Percentiles rank a stretch among this genome's conserved stretches.
phyloP scores from a whole-genome alignment of 345 rosid species.

The Nephelium lappaceum region DNA sequence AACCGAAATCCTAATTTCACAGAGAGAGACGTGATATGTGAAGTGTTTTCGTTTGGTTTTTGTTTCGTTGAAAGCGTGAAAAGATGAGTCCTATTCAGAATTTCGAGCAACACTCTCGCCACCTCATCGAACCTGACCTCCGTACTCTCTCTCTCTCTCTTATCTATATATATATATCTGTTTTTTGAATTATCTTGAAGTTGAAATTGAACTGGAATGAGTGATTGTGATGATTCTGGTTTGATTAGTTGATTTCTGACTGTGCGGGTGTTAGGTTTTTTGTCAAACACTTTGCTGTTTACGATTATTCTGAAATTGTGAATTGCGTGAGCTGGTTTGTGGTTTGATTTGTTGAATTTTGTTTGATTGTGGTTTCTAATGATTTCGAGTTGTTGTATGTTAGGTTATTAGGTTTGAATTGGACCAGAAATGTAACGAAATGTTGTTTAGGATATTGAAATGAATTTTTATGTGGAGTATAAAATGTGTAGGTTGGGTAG shows the following conservation, averaged over 20 bases:
- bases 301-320: background rate
- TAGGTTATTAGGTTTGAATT: no score
- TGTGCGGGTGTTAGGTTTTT: no score
- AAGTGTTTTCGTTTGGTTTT: background rate
- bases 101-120: slow-evolving; percentile 94
- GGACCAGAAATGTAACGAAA: no score
- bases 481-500: no score
- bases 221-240: no score
- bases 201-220: no score
- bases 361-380: no score
- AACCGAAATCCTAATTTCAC: background rate
- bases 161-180: background rate
- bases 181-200: background rate
- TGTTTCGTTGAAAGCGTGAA: background rate
- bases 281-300: no score
- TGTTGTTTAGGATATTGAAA: no score
- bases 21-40: background rate
- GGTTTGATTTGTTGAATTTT: background rate
- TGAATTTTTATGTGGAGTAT: no score
- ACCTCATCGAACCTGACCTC: slow-evolving; percentile 75
- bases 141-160: slow-evolving; percentile 40
- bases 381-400: no score
- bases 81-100: slow-evolving; percentile 95
- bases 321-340: background rate
- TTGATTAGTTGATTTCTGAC: no score